A percentile compares a stretch with the other conserved stretches of the same genome.
Evolutionary conservation across 139 green algal species (phyloP).

Genomic region (Micractinium conductrix): DNA sequence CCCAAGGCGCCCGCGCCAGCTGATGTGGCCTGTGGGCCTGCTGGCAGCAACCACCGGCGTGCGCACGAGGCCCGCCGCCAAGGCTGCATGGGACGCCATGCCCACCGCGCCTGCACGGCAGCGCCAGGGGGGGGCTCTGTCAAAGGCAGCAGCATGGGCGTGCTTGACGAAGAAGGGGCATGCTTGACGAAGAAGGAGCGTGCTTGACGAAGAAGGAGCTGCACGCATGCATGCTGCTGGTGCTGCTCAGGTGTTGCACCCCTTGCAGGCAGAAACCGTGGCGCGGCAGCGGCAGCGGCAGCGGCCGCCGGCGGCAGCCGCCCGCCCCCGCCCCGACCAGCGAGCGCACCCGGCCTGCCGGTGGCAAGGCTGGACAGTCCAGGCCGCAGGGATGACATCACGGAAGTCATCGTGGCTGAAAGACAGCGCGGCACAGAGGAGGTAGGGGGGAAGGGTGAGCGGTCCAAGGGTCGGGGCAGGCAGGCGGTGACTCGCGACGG

Average conservation of each 20-base stretch:
- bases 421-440: not conserved
- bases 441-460: not conserved
- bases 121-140: not conserved
- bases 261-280: not conserved
- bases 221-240: not conserved
- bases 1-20: too few species aligned
- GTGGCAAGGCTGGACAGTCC: not conserved
- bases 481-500: too few species aligned
- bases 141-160: not conserved
- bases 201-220: too few species aligned
- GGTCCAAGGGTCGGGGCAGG: not conserved
- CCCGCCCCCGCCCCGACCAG: too few species aligned
- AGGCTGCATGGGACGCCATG: not conserved
- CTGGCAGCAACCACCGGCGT: not conserved
- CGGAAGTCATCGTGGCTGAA: not conserved
- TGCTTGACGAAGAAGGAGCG: too few species aligned
- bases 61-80: not conserved
- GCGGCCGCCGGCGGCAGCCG: too few species aligned
- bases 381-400: not conserved
- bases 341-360: not conserved
- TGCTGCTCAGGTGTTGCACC: not conserved
- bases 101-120: not conserved
- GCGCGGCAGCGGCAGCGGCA: too few species aligned
- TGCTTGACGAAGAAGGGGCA: not conserved
- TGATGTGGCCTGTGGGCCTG: not conserved